A percentile compares a stretch with the other conserved stretches of the same genome.
These are phyloP conservation scores for Brettanomyces custersianus DNA, from an alignment of 805 yeast species.

Conservation along the genomic window DNA sequence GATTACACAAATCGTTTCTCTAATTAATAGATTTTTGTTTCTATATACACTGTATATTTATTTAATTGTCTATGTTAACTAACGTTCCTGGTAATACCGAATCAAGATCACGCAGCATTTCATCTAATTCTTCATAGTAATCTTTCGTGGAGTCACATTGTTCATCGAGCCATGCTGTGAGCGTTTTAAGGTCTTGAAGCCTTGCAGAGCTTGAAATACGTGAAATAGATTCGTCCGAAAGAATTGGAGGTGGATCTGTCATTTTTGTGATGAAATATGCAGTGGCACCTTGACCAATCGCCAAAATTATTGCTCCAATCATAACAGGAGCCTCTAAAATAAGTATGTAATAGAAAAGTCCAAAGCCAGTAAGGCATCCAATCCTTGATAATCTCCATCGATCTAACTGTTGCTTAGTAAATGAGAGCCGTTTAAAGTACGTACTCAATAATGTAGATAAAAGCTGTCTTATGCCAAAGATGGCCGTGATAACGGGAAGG, in stretches of 20 bases:
- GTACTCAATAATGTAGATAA: slow-evolving; percentile 1
- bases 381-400: slow-evolving; percentile 3
- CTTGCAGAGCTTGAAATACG: slow-evolving; percentile 5
- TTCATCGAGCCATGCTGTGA: slow-evolving; percentile 7
- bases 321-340: not conserved
- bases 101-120: slow-evolving; percentile 1
- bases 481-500: slow-evolving; percentile 2
- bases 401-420: slow-evolving; percentile 1
- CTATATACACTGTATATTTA: not conserved
- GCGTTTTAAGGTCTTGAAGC: slow-evolving; percentile 5
- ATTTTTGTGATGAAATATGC: slow-evolving; percentile 48
- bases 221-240: slow-evolving; percentile 1
- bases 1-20: slow-evolving; percentile 5
- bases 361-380: slow-evolving; percentile 3
- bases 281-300: slow-evolving; percentile 40
- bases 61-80: not conserved
- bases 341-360: slow-evolving; percentile 1
- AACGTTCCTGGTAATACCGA: not conserved
- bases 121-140: slow-evolving; percentile 1
- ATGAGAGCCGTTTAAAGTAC: slow-evolving; percentile 1
- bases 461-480: not conserved
- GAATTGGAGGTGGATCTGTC: slow-evolving; percentile 34
- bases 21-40: not conserved
- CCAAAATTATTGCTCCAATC: not conserved
- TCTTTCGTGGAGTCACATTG: slow-evolving; percentile 4